Conservation (phyloP, 2,329 filamentous ascomycete species). For the Ceratocystis variospora region DNA sequence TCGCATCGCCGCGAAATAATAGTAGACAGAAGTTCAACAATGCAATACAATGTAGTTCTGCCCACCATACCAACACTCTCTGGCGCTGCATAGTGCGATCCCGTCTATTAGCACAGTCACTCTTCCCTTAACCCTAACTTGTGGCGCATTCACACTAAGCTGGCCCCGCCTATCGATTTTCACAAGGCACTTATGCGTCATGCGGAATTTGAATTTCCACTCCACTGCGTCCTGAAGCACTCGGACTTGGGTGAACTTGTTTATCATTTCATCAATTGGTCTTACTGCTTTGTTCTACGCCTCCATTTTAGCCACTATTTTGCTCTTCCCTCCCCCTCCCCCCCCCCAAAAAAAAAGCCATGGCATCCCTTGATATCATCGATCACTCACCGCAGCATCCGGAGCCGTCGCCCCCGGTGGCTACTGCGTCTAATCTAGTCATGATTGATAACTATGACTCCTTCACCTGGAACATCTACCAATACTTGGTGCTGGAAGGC, state of each 20-base stretch:
- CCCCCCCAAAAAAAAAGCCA: conserved; percentile 25
- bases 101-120: neutral
- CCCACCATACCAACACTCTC: too few relatives aligned
- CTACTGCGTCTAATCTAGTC: conserved; percentile 77
- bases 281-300: neutral
- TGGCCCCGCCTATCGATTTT: conserved; percentile 4
- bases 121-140: neutral
- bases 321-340: too few relatives aligned
- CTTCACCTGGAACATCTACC: conserved; percentile 98
- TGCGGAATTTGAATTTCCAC: neutral
- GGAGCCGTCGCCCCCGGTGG: conserved; percentile 54
- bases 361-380: conserved; percentile 39
- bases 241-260: neutral
- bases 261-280: neutral
- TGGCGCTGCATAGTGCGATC: too few relatives aligned
- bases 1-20: too few relatives aligned
- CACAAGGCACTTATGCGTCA: neutral
- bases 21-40: too few relatives aligned
- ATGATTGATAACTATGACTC: conserved; percentile 99
- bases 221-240: neutral
- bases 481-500: conserved; percentile 93
- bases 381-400: conserved; percentile 85
- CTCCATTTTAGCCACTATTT: neutral
- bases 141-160: conserved; percentile 7
- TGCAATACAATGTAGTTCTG: too few relatives aligned